Percentiles rank a stretch among this genome's conserved stretches.
These are phyloP conservation scores for Phytophthora vignae DNA, from an alignment of 352 stramenopile genomes.

Conservation along the genomic window DNA sequence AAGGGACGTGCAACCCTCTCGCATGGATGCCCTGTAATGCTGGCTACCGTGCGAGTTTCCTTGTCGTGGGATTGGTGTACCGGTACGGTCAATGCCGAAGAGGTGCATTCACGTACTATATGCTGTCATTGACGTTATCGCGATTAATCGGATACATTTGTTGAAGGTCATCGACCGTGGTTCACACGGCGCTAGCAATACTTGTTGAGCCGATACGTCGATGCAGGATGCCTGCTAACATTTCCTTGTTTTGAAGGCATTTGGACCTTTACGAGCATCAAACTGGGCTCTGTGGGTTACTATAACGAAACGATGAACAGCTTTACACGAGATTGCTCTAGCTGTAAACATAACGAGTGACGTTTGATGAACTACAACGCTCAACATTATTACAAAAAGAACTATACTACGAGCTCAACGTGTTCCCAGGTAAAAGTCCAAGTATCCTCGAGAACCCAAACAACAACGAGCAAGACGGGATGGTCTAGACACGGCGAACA, in stretches of 20 bases:
- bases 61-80: not conserved
- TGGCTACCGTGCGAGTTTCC: not conserved
- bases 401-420: not conserved
- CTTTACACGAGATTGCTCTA: not conserved
- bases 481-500: slow-evolving; percentile 17
- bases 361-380: not conserved
- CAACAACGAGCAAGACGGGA: not conserved
- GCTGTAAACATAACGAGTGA: too few species aligned
- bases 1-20: not conserved
- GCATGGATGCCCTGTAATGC: not conserved
- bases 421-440: too few species aligned
- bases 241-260: too few species aligned
- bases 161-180: too few species aligned
- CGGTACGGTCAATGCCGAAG: too few species aligned
- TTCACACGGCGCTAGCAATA: too few species aligned
- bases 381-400: not conserved
- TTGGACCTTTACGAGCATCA: too few species aligned
- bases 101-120: too few species aligned
- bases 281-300: too few species aligned
- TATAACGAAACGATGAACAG: not conserved
- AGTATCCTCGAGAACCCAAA: not conserved
- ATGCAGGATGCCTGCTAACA: too few species aligned
- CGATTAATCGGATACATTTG: not conserved
- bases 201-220: too few species aligned
- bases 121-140: not conserved